Base-by-base conservation (phyloP, 306 rosid genomes). In the Rosa lucieae region DNA sequence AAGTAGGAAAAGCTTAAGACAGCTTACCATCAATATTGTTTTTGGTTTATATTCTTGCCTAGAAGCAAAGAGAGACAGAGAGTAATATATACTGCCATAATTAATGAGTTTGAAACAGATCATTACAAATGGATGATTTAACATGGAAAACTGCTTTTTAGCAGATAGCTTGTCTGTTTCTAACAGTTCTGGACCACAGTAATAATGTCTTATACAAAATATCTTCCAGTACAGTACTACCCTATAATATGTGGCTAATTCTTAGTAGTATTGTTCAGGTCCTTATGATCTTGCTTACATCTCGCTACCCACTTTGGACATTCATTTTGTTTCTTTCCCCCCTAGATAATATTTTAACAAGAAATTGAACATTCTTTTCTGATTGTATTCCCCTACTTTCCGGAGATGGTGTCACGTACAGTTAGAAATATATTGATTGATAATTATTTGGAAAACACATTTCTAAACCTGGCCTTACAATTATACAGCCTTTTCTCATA, bases 171-270 rank as follows among this genome's bases (percentile, higher is more conserved):
- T 89, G 92, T 87, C 92, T 66, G 88, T 79, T 87, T 80, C 76
- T 20, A 76, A 84, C 62, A 67, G 75, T 79, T 83, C 79, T 81
- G 91, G 92, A 86, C 97, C 92, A 90, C 96, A 84, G 78, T 72
- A 87, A 82, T 81, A 74, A 77, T 72, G 79, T 79, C 68, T 72
- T 43, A 68, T 81, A 78, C 69, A 70, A 74, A 91, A 86, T 83
- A 87, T 89, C 93, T 84, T 20, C 89, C 73, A 75, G 75, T 82
- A 84, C 77, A 85, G 83, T 74, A 73, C 81, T 74, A 70, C 66
- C 78, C 80, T 80, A 78, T 80, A 82, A 73, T 49, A 51, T 78
- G 75, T 53, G 63, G 72, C 69, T 18, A 42, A 74, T 83, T 74
- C 67, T 78, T 61, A 40, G 77, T 69, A 39, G 48, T 8, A 75